Base-by-base conservation (phyloP, 2,329 filamentous ascomycete species). In the Blastomyces emzantsi region DNA sequence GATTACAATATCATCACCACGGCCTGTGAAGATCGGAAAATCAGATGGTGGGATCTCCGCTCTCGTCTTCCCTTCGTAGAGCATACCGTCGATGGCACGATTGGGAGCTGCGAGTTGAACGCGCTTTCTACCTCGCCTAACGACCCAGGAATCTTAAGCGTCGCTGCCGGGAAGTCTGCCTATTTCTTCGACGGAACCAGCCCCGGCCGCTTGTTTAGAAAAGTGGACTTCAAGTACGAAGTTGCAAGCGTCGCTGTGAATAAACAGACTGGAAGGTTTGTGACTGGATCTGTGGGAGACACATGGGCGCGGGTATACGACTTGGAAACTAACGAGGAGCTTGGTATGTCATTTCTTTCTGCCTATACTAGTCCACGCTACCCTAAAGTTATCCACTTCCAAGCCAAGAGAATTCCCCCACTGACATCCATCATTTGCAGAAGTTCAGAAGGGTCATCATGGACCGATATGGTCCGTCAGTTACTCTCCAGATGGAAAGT, bases 291-390 rank as follows among this genome's bases (percentile, higher is more conserved):
- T 74, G 89, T 90, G 66, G 89, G 88, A 49, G 93, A 96, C 72
- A 97, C 94, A 0, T 99, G 93, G 93, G 93, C 94, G n/a, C 87
- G 90, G 65, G 89, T 97, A 6, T 95, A 96, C 79, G 86, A 92
- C 71, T 93, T 92, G 77, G 91, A 97, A 64, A 87, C 88, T 60
- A 89, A 89, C 69, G 83, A 84, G 68, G 92, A 96, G 75, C 79
- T 97, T 54, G 86, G 86, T 88, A 78, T 49, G 19, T 52, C 13
- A 13, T 33, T 43, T n/a, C 39, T 33, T 55, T 33, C 19, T 13
- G 33, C 49, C 43, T n/a, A 51, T 22, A 17, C 49, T 39, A 33
- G 54, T 57, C 28, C 19, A 56, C 66, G 62, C 62, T 30, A 17
- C 17, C 30, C 22, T 43, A 52, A 52, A 39, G 19, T 52, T 39